These are phyloP conservation scores for Dorcoceras hygrometricum DNA, from an alignment of 257 asterid species.

Conservation along the genomic window DNA sequence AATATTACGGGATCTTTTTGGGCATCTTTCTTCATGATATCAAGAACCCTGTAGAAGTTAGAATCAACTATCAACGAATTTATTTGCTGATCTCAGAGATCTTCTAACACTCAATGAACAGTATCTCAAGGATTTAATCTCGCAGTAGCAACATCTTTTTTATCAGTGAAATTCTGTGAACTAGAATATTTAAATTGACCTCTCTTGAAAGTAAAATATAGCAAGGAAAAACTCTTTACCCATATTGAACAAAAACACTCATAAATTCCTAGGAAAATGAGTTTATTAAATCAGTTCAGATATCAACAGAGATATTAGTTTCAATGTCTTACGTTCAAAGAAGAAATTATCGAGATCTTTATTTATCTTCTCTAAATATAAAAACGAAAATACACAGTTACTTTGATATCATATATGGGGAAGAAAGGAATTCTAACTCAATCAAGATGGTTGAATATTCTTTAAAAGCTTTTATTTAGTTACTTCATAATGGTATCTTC, in stretches of 20 bases:
- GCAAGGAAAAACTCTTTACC: conserved; percentile 5
- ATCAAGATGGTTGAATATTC: too few relatives aligned
- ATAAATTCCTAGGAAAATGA: neutral
- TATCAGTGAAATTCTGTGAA: neutral
- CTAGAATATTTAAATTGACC: neutral
- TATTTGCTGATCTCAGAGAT: neutral
- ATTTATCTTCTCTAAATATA: conserved; percentile 5
- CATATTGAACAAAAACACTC: conserved; percentile 21
- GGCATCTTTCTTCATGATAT: conserved; percentile 84
- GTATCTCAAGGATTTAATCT: neutral
- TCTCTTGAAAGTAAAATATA: conserved; percentile 14
- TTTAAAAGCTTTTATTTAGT: too few relatives aligned
- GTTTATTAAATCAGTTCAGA: neutral
- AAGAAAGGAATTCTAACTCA: neutral
- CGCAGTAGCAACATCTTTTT: too few relatives aligned
- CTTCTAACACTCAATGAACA: conserved; percentile 12
- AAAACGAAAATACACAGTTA: conserved; percentile 1
- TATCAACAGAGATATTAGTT: neutral
- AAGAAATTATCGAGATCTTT: neutral
- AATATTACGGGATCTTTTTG: conserved; percentile 74
- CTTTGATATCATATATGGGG: conserved; percentile 3
- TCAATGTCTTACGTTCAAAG: neutral
- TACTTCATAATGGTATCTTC: too few relatives aligned
- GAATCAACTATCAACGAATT: conserved; percentile 26
- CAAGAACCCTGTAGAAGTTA: conserved; percentile 69